Percentiles rank a stretch among this genome's conserved stretches.
These are phyloP conservation scores for Datura wrightii DNA, from an alignment of 257 asterid species.

Conservation along the genomic window DNA sequence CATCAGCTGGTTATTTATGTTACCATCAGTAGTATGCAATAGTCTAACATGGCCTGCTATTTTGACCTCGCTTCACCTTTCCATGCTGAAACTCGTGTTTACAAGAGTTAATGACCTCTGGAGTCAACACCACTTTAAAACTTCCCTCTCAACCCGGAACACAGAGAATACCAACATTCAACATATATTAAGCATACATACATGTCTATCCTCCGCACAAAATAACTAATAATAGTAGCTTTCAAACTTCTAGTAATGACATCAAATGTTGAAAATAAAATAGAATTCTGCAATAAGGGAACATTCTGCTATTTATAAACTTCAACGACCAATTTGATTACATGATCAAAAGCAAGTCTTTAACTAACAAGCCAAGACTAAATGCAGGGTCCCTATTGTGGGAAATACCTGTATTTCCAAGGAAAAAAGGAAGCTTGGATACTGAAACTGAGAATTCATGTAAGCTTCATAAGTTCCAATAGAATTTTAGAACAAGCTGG, in stretches of 20 bases:
- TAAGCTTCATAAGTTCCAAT: constrained; percentile 10
- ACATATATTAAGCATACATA: neutral
- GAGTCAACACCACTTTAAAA: neutral
- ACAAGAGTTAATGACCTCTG: neutral
- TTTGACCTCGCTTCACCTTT: neutral
- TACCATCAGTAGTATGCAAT: neutral
- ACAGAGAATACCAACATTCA: neutral
- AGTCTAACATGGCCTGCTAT: neutral
- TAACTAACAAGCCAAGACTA: constrained; percentile 4
- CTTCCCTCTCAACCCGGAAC: neutral
- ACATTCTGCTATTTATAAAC: constrained; percentile 10
- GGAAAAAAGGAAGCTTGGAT: neutral
- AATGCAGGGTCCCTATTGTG: constrained; percentile 24
- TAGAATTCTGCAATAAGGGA: neutral
- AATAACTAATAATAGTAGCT: neutral
- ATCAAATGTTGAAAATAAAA: constrained; percentile 1
- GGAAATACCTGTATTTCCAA: constrained; percentile 26
- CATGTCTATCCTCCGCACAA: neutral
- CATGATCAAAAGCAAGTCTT: constrained; percentile 28
- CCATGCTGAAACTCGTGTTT: neutral
- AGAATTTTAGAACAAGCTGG: neutral
- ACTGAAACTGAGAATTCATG: constrained; percentile 14
- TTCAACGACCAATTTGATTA: neutral
- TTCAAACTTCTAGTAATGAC: neutral
- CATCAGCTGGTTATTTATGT: neutral